Base-by-base conservation (phyloP, 2,329 filamentous ascomycete genomes). In the Trichoderma harzianum region DNA sequence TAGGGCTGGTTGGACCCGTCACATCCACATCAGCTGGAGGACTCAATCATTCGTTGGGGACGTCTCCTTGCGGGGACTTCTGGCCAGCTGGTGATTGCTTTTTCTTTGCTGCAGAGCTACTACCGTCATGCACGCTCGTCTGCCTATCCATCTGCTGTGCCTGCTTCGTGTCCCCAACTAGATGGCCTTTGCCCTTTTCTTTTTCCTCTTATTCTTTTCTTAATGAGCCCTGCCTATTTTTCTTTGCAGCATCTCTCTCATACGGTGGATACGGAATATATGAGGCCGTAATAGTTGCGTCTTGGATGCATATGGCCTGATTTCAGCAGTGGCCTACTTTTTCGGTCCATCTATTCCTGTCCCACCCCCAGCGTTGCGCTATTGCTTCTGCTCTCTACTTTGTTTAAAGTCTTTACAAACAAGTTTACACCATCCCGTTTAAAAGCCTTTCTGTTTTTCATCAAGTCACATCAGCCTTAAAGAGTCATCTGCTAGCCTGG, bases 301-400 rank as follows among this genome's bases (percentile, higher is more conserved):
- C 53, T 61, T 28, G n/a, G 39, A 64, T 61, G 62, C 63, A 53
- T 26, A 53, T 57, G 60, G 51, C 60, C 30, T 43, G 57, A 51
- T 65, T 67, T 57, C 57, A 72, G 65, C 47, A 61, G n/a, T 53
- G 51, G 66, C 64, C 71, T 70, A 36, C 63, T 58, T 58, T 65
- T 61, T 53, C 57, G 60, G 39, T 36, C 58, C 55, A 55, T 68
- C 62, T 32, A 24, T 53, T 51, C 24, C 53, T 61, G n/a, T 68
- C 72, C 57, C 39, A 43, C 69, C 30, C 62, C 39, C 51, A 71
- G 36, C 47, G 16, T 39, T 72, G 28, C 43, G 63, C 53, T 47
- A 28, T 30, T 71, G 51, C 30, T 21, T 53, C 53, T 67, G 32
- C 47, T 64, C 39, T 71, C 55, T 71, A 21, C 11, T 66, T 21